Conservation (phyloP, 1,139 yeast genomes). For the Hyphopichia khmerensis region DNA sequence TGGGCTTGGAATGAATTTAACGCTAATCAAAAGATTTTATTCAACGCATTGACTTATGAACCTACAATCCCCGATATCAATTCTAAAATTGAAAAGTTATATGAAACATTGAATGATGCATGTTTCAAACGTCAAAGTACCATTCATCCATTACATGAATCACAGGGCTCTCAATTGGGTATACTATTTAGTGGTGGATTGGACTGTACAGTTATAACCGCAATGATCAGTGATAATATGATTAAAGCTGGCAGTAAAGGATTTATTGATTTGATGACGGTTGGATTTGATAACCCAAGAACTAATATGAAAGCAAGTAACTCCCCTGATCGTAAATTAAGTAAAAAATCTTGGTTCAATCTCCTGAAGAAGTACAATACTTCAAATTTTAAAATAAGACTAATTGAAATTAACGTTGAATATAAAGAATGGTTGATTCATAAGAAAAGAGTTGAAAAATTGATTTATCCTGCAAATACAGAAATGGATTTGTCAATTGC, state of each 20-base stretch:
- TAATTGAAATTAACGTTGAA: conserved; percentile 69
- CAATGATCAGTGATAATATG: conserved; percentile 30
- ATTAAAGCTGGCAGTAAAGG: conserved; percentile 6
- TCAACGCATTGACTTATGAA: conserved; percentile 1
- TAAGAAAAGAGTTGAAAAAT: conserved; percentile 50
- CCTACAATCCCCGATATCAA: background rate
- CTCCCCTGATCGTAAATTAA: conserved; percentile 83
- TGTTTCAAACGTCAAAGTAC: conserved; percentile 53
- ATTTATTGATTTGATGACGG: conserved; percentile 73
- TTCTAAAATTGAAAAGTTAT: conserved; percentile 14
- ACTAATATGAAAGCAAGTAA: conserved; percentile 56
- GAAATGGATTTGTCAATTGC: conserved; percentile 97
- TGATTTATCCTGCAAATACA: conserved; percentile 82
- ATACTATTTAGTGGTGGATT: conserved; percentile 90
- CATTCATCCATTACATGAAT: conserved; percentile 53
- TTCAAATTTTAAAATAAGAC: conserved; percentile 34
- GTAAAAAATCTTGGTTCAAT: conserved; percentile 58
- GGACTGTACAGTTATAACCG: conserved; percentile 82
- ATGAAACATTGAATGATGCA: conserved; percentile 31
- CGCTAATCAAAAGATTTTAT: background rate
- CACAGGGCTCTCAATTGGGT: conserved; percentile 44
- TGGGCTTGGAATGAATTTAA: conserved; percentile 3
- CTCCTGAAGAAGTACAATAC: conserved; percentile 41
- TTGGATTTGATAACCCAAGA: conserved; percentile 91
- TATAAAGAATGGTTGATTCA: conserved; percentile 61